phyloP scores from a whole-genome alignment of 1,284 basidiomycete genomes.

The Rhodofomes roseus region DNA sequence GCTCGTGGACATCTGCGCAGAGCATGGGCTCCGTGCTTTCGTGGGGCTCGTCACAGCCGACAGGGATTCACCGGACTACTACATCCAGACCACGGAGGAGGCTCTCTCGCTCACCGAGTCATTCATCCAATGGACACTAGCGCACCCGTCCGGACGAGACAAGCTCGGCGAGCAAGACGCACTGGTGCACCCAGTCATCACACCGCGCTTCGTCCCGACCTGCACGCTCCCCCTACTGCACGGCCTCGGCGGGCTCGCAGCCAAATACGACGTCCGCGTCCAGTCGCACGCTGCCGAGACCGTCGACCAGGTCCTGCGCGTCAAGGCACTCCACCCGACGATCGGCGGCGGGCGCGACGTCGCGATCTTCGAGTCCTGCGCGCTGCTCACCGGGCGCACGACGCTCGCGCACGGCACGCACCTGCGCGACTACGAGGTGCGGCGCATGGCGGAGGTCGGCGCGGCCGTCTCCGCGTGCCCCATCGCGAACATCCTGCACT shows the following conservation, averaged over 20 bases:
- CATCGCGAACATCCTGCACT: constrained; percentile 82
- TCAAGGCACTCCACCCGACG: constrained; percentile 23
- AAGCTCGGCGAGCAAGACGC: not conserved
- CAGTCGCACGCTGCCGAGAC: constrained; percentile 59
- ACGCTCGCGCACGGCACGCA: constrained; percentile 90
- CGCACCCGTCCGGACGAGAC: not conserved
- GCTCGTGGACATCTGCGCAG: not conserved
- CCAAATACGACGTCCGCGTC: constrained; percentile 24
- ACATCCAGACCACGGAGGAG: not conserved
- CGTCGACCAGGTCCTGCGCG: constrained; percentile 55
- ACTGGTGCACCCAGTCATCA: constrained; percentile 39
- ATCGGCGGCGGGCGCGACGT: not conserved
- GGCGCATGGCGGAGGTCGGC: constrained; percentile 44
- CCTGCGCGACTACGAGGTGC: constrained; percentile 48
- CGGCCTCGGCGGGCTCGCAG: constrained; percentile 45
- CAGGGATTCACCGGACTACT: not conserved
- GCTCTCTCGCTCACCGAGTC: not conserved
- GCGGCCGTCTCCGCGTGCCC: constrained; percentile 80
- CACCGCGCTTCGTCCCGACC: constrained; percentile 78
- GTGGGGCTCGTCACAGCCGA: not conserved
- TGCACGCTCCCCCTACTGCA: constrained; percentile 63
- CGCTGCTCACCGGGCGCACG: constrained; percentile 71
- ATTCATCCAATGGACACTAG: not conserved
- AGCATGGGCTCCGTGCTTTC: not conserved
- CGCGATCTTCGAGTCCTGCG: not conserved